Base-by-base conservation (phyloP, 345 rosid species). In the Erodium maritimum region DNA sequence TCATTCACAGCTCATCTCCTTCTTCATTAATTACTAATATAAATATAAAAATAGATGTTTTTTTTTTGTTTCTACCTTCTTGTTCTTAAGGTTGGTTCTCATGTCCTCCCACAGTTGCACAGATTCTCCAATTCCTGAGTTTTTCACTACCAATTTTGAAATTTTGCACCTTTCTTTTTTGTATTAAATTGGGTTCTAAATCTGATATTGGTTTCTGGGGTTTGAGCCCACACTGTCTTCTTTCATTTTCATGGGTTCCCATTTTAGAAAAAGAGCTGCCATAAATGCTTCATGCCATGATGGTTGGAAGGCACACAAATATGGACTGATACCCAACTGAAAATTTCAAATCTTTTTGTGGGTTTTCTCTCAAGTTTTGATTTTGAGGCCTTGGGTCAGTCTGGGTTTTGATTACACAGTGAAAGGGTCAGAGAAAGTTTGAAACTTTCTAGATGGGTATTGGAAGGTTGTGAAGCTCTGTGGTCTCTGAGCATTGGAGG, bases 121-220 rank as follows among this genome's bases (percentile, higher is more conserved):
- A 53, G 72, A 68, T 57, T 62, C 59, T 52, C 51, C 57, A 48
- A 25, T 50, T 52, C 59, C 50, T 18, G 45, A 50, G 6, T 34
- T 61, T 29, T 29, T 11, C 37, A 29, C 9, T 29, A 29, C 37
- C 37, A 29, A 29, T 5, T 29, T 0, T 42, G 48, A 51, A 51
- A 1, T 5, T 24, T 56, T 29, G 24, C 7, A 9, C 9, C 13
- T 10, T 17, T 17, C 16, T 52, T 11, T 29, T 4, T 29, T 29
- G 4, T 29, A 29, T 29, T 42, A 42, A 42, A 42, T 7, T 14
- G 48, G 14, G 48, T 14, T 42, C 48, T 42, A 29, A n/a, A 3
- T 29, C 34, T 29, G 34, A 7, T 42, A 3, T 14, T 42, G 48
- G 48, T 42, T 42, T 42, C 17, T 29, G 37, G 37, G 34, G 2